Base-by-base conservation (phyloP, 495 filamentous ascomycete genomes). In the Paragyromitra xinjiangensis region DNA sequence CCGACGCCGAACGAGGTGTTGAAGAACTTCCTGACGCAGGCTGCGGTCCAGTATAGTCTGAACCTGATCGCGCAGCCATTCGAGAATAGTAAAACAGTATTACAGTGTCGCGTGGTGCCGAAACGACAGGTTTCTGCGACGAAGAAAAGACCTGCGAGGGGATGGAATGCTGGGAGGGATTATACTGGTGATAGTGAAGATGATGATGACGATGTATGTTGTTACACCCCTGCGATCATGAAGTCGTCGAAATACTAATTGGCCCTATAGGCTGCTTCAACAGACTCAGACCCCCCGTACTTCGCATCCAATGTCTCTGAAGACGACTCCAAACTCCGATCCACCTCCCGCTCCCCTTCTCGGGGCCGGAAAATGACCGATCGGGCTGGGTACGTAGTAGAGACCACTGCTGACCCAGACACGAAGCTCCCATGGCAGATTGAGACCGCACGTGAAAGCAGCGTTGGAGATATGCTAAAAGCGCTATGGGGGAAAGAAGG, bases 1-100 rank as follows among this genome's bases (percentile, higher is more conserved):
- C 86, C 89, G 9, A 92, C 92, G 8, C 91, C 93, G 0, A 92
- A 91, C 19, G 91, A 92, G 74, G 90, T 91, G 66, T 84, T 93
- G 26, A 91, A 90, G 75, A 89, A 89, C 62, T 84, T 93, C 39
- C 75, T 96, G 40, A 92, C 97, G 82, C 90, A 93, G 80, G 89
- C 94, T 63, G 76, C 94, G 82, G 92, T 93, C 87, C 94, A 93
- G 81, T 99, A 99, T 83, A 90, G 88, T 40, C 90, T 90, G 73
- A 88, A 95, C 19, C 82, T 97, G 77, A 88, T 96, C 75, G 90
- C 92, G n/a, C 95, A 98, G 83, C 95, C 95, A 24, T 97, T 98
- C 83, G 94, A 98, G 84, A 94, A 97, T 70, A 93, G 95, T 79
- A 98, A 97, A 89, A 96, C 89, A 3, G 87, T 98, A 62, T 83